Percentiles rank a stretch among this genome's conserved stretches.
Evolutionary conservation across 352 stramenopile species (phyloP).

Genomic region (Phytophthora rubi): DNA sequence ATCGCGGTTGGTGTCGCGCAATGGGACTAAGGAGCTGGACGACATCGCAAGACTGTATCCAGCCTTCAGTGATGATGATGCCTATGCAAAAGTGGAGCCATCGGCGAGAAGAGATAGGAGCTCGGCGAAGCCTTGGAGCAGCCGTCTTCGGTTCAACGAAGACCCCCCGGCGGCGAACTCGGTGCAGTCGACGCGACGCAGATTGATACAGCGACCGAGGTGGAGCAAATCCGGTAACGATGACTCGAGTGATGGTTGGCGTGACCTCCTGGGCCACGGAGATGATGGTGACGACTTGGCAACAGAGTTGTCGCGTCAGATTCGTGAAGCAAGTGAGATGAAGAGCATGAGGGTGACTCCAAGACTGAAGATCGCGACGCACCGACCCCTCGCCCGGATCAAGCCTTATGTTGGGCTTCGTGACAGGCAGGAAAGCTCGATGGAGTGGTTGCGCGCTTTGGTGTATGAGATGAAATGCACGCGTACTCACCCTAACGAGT

Average conservation of each 20-base stretch:
- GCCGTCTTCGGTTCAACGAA: not conserved
- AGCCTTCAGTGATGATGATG: not conserved
- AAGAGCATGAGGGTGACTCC: not conserved
- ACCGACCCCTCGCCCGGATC: not conserved
- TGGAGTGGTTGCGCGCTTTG: conserved; percentile 10
- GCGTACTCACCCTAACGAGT: too few relatives aligned
- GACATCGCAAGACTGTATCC: not conserved
- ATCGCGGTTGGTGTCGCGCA: not conserved
- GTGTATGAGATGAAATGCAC: not conserved
- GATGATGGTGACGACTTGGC: not conserved
- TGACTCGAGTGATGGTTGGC: not conserved
- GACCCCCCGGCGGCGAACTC: not conserved
- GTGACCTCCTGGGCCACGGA: not conserved
- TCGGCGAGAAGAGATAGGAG: not conserved
- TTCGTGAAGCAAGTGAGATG: not conserved
- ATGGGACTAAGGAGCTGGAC: not conserved
- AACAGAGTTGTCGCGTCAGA: not conserved
- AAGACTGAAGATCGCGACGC: not conserved
- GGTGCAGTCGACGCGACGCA: too few relatives aligned
- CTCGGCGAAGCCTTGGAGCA: not conserved
- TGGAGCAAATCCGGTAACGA: not conserved
- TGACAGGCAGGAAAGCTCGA: conserved; percentile 9
- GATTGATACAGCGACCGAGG: not conserved
- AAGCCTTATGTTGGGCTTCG: not conserved
- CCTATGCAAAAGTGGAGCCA: not conserved